These are phyloP conservation scores for Phytophthora pinifolia DNA, from an alignment of 352 stramenopile genomes.

Conservation along the genomic window DNA sequence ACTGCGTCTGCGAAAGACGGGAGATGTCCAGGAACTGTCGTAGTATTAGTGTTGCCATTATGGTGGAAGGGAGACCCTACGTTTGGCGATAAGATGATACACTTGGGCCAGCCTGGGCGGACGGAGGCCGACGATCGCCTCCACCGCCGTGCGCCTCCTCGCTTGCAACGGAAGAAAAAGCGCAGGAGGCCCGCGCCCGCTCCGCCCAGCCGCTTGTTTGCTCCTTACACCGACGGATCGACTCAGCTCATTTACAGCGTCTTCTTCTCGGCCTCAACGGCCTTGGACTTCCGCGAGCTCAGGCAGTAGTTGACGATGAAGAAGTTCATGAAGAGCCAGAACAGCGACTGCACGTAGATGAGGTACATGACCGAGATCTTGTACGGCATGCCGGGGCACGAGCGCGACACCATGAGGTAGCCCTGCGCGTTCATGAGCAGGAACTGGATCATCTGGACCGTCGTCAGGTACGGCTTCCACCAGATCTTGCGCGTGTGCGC, in stretches of 20 bases:
- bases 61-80: slow-evolving; percentile 27
- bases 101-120: slow-evolving; percentile 22
- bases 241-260: slow-evolving; percentile 33
- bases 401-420: slow-evolving; percentile 42
- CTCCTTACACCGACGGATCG: slow-evolving; percentile 29
- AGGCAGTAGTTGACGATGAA: slow-evolving; percentile 92
- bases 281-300: slow-evolving; percentile 36
- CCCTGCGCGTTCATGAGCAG: slow-evolving; percentile 41
- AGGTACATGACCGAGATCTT: slow-evolving; percentile 45
- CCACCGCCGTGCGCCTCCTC: slow-evolving; percentile 1
- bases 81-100: slow-evolving; percentile 35
- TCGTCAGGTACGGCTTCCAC: slow-evolving; percentile 96
- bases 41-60: slow-evolving; percentile 34
- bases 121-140: slow-evolving; percentile 1
- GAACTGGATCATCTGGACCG: slow-evolving; percentile 87
- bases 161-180: slow-evolving; percentile 11
- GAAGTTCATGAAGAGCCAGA: slow-evolving; percentile 97
- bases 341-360: slow-evolving; percentile 77
- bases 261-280: slow-evolving; percentile 39
- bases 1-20: neutral
- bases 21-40: slow-evolving; percentile 23
- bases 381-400: slow-evolving; percentile 39
- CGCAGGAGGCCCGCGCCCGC: neutral
- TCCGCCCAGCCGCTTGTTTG: slow-evolving; percentile 12
- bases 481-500: slow-evolving; percentile 96